Base-by-base conservation (phyloP, 2,329 filamentous ascomycete species). In the Monosporascus sp. region DNA sequence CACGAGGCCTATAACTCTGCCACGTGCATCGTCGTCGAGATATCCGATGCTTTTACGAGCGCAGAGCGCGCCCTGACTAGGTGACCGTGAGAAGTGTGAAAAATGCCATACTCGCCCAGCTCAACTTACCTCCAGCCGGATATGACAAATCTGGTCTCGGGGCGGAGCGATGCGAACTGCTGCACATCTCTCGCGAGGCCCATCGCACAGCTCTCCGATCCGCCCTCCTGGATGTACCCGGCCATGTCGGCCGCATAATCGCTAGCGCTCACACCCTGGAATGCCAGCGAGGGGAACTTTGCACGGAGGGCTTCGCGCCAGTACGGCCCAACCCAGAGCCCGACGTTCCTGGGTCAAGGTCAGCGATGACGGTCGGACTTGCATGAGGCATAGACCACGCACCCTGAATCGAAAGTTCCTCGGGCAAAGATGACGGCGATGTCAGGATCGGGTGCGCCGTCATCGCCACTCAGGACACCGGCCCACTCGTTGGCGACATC, bases 381-480 rank as follows among this genome's bases (percentile, higher is more conserved):
- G 14, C 4, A 7, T 45, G n/a, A n/a, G n/a, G 41, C 7, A n/a
- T 24, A 44, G 36, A 15, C n/a, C 36, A 18, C 9, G 17, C 59
- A 60, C 59, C 56, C 55, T 49, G 54, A 36, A 25, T 61, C 59
- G 47, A 61, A 61, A 14, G 59, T 61, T 25, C 59, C 57, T 18
- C 59, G 52, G 20, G 59, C 59, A 36, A 61, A 61, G 22, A 60
- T 58, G 24, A 61, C 57, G 11, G 59, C 59, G 20, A 60, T 54
- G 22, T 61, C 59, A 18, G 55, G 51, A 27, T 56, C 58, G 43
- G 44, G 25, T 46, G 57, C 59, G 14, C 43, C 48, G n/a, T 50
- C 22, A 11, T 49, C 49, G 35, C 51, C 56, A 9, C 52, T 43
- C 8, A 61, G 54, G 8, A 61, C 51, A 4, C 50, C 18, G 18